phyloP scores from a whole-genome alignment of 2,329 filamentous ascomycete species.

The Juglanconis juglandina region DNA sequence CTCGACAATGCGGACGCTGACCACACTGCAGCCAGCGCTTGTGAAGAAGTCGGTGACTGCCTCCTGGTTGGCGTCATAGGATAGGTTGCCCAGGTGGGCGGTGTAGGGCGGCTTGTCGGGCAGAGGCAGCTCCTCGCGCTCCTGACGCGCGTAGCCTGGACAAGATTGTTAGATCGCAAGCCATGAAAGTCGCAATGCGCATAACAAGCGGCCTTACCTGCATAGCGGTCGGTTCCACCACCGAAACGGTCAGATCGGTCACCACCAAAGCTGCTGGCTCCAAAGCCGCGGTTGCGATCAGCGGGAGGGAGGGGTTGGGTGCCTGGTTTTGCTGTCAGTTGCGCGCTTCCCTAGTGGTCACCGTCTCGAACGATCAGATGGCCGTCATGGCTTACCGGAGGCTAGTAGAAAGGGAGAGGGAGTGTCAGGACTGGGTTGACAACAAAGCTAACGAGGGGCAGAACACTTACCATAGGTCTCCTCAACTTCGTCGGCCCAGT shows the following conservation, averaged over 20 bases:
- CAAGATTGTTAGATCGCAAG: constrained; percentile 17
- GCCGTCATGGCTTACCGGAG: constrained; percentile 32
- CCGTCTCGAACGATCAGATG: too few relatives aligned
- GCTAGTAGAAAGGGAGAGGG: constrained; percentile 11
- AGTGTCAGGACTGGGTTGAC: constrained; percentile 22
- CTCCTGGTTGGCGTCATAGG: constrained; percentile 84
- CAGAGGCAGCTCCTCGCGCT: constrained; percentile 76
- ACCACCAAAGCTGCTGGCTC: constrained; percentile 26
- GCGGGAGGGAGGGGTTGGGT: constrained; percentile 55
- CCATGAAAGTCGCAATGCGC: neutral
- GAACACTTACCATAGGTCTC: constrained; percentile 69
- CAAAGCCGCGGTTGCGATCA: constrained; percentile 40
- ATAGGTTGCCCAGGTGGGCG: constrained; percentile 92
- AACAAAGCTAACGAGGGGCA: constrained; percentile 11
- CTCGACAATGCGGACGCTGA: constrained; percentile 92
- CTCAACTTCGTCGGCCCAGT: constrained; percentile 99
- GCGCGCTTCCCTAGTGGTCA: neutral
- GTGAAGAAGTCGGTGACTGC: constrained; percentile 81
- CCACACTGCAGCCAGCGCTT: constrained; percentile 69
- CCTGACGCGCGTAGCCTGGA: constrained; percentile 48
- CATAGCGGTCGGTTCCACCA: constrained; percentile 24
- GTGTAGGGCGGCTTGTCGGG: constrained; percentile 93
- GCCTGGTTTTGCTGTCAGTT: constrained; percentile 34
- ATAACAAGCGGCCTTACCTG: constrained; percentile 6
- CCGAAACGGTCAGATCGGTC: constrained; percentile 2